A percentile compares a stretch with the other conserved stretches of the same genome.
Conservation (phyloP, 2,329 filamentous ascomycete species). For the Fusarium subtropicale region DNA sequence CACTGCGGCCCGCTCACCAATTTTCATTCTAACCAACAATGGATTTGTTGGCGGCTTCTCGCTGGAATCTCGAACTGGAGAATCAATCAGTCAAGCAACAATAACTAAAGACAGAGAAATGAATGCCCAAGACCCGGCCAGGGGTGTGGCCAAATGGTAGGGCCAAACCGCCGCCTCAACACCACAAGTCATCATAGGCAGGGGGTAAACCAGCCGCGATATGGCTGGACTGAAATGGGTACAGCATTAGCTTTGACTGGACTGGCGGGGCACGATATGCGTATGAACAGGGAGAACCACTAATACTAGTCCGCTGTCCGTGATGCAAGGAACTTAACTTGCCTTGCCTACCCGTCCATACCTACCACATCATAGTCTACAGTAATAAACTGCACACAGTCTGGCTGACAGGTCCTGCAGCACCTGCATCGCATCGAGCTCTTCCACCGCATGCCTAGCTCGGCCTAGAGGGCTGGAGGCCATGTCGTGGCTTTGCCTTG, state of each 20-base stretch:
- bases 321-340: slow-evolving; percentile 37
- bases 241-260: not conserved
- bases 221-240: slow-evolving; percentile 13
- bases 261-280: slow-evolving; percentile 21
- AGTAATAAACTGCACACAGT: not conserved
- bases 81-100: not conserved
- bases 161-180: slow-evolving; percentile 20
- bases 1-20: not conserved
- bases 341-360: slow-evolving; percentile 35
- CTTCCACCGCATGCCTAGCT: slow-evolving; percentile 5
- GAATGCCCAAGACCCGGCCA: not conserved
- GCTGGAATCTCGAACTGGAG: slow-evolving; percentile 4
- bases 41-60: slow-evolving; percentile 1
- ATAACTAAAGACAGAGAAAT: not conserved
- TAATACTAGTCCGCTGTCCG: slow-evolving; percentile 7
- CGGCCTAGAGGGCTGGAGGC: not conserved
- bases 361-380: slow-evolving; percentile 7
- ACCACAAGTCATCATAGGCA: slow-evolving; percentile 17
- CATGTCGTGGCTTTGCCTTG: slow-evolving; percentile 15
- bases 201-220: slow-evolving; percentile 29
- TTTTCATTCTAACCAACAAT: slow-evolving; percentile 1
- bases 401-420: slow-evolving; percentile 10
- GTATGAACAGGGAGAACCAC: slow-evolving; percentile 5
- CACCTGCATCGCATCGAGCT: slow-evolving; percentile 12
- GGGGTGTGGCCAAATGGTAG: slow-evolving; percentile 12